Percentiles rank a stretch among this genome's conserved stretches.
phyloP scores from a whole-genome alignment of 805 yeast genomes.

The Priceomyces fermenticarens region DNA sequence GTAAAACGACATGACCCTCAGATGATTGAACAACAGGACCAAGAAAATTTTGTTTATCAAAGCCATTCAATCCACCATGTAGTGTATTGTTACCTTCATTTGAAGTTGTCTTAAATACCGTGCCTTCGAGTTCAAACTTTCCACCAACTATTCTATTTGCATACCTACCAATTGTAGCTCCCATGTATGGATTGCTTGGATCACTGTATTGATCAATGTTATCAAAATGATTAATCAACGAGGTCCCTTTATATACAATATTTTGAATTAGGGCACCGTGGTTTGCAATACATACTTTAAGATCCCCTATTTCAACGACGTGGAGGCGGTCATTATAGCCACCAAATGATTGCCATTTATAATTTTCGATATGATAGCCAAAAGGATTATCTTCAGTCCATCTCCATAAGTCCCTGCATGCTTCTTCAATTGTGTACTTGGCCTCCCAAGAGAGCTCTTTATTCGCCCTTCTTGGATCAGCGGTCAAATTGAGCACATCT shows the following conservation, averaged over 20 bases:
- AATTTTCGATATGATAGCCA: conserved; percentile 46
- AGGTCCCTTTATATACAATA: conserved; percentile 34
- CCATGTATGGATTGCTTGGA: conserved; percentile 49
- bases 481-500: conserved; percentile 73
- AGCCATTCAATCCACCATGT: conserved; percentile 57
- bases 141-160: conserved; percentile 59
- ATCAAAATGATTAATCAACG: conserved; percentile 39
- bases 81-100: conserved; percentile 43
- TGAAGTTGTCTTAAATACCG: conserved; percentile 36
- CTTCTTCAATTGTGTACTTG: conserved; percentile 50
- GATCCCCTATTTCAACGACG: conserved; percentile 27
- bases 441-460: conserved; percentile 66
- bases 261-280: conserved; percentile 52
- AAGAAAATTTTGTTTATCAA: conserved; percentile 46
- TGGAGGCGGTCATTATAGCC: conserved; percentile 34
- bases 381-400: conserved; percentile 71
- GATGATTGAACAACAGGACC: conserved; percentile 50
- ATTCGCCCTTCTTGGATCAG: conserved; percentile 66
- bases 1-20: conserved; percentile 27
- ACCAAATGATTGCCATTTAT: conserved; percentile 30
- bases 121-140: conserved; percentile 37
- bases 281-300: conserved; percentile 43
- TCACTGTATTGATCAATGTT: conserved; percentile 26
- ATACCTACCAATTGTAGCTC: conserved; percentile 63
- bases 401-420: conserved; percentile 73